Evolutionary conservation across 768 basidiomycete species (phyloP).

Genomic region (Amanita jacksonii): DNA sequence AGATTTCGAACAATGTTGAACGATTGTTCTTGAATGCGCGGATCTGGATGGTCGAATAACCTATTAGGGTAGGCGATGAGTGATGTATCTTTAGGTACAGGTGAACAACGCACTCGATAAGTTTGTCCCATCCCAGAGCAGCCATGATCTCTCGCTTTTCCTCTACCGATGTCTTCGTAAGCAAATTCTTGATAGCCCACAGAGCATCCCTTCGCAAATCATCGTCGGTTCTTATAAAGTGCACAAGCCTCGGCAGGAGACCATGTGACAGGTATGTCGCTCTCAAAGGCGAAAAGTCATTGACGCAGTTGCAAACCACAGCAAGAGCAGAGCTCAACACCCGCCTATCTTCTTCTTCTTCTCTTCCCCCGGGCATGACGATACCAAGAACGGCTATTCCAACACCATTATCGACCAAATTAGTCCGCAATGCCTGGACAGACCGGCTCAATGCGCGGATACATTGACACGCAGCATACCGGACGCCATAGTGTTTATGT

Average conservation of each 20-base stretch:
- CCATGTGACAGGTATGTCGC: constrained; percentile 61
- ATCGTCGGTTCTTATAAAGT: constrained; percentile 44
- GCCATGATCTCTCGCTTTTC: constrained; percentile 61
- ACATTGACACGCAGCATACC: constrained; percentile 83
- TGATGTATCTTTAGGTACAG: too few species aligned
- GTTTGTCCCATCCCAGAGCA: constrained; percentile 54
- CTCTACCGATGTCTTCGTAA: constrained; percentile 49
- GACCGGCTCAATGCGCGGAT: constrained; percentile 72
- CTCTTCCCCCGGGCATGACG: constrained; percentile 31
- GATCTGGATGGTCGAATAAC: constrained; percentile 42
- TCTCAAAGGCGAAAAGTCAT: constrained; percentile 76
- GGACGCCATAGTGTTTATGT: constrained; percentile 61
- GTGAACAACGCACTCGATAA: constrained; percentile 43
- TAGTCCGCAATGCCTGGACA: constrained; percentile 74
- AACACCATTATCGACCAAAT: constrained; percentile 73
- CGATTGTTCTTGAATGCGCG: constrained; percentile 60
- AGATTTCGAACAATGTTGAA: constrained; percentile 60
- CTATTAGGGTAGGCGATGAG: constrained; percentile 27
- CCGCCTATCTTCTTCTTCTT: constrained; percentile 49
- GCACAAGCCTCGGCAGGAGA: constrained; percentile 52
- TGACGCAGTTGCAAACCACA: constrained; percentile 78
- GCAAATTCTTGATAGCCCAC: constrained; percentile 86
- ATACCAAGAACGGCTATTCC: constrained; percentile 63
- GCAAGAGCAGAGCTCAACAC: constrained; percentile 65
- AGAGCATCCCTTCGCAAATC: constrained; percentile 58